Evolutionary conservation across 2,329 filamentous ascomycete genomes (phyloP).

Genomic region (Fusarium sororula): DNA sequence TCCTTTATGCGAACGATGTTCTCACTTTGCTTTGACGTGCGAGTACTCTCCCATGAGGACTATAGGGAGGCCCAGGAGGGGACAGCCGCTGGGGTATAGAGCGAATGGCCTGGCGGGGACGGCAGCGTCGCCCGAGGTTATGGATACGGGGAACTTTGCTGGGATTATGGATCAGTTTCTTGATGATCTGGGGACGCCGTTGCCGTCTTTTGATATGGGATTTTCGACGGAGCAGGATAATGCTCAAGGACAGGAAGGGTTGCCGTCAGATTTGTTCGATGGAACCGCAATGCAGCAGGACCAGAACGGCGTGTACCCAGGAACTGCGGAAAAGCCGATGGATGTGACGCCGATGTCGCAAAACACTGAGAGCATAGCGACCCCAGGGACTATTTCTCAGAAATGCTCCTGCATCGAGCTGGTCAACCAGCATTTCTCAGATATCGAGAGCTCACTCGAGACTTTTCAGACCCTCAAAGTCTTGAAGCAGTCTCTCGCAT

Average conservation of each 20-base stretch:
- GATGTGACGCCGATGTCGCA: neutral
- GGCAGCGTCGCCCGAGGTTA: neutral
- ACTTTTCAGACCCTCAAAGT: slow-evolving; percentile 11
- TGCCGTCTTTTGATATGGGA: neutral
- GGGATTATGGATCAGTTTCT: slow-evolving; percentile 14
- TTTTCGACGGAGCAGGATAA: neutral
- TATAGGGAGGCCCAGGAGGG: neutral
- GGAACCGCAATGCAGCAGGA: neutral
- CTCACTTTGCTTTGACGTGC: slow-evolving; percentile 24
- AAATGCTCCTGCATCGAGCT: slow-evolving; percentile 5
- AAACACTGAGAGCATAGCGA: neutral
- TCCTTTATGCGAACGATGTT: slow-evolving; percentile 27
- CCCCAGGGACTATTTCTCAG: neutral
- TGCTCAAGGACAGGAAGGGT: accelerated
- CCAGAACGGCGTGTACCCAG: neutral
- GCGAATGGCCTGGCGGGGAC: neutral
- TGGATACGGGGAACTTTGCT: neutral
- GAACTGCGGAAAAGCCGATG: accelerated
- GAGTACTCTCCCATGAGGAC: slow-evolving; percentile 27
- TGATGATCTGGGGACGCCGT: neutral
- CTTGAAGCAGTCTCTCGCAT: neutral
- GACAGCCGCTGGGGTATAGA: neutral
- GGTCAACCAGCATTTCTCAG: slow-evolving; percentile 7
- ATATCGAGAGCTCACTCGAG: slow-evolving; percentile 4
- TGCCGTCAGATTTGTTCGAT: neutral